phyloP scores from a whole-genome alignment of 78 protist genomes.

The Protostelium mycophagum region DNA sequence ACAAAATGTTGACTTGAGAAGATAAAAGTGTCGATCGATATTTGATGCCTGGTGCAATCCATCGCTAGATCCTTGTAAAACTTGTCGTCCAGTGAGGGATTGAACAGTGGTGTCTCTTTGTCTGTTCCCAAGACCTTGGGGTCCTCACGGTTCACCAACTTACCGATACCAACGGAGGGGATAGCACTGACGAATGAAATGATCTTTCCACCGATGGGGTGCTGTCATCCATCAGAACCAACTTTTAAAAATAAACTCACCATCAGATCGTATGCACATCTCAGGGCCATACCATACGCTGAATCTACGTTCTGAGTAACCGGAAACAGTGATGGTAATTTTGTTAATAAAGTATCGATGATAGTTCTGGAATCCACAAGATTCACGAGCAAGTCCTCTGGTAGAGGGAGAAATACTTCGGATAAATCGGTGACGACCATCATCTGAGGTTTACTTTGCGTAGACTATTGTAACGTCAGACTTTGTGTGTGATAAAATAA shows the following conservation, averaged over 20 bases:
- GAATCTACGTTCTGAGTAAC: conserved; percentile 46
- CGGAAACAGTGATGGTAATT: conserved; percentile 27
- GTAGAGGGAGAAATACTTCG: conserved; percentile 39
- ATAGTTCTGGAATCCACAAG: conserved; percentile 24
- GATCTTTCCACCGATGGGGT: conserved; percentile 58
- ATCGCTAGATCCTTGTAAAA: conserved; percentile 67
- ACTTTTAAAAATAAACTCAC: conserved; percentile 7
- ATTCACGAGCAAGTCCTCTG: conserved; percentile 52
- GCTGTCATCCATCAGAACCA: conserved; percentile 3
- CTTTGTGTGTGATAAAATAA: neutral
- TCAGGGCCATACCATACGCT: conserved; percentile 48
- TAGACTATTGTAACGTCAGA: conserved; percentile 6
- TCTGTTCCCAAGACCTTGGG: conserved; percentile 39
- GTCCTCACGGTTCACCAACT: conserved; percentile 35
- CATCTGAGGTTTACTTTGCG: conserved; percentile 48
- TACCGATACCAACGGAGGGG: conserved; percentile 56
- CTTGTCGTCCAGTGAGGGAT: conserved; percentile 26
- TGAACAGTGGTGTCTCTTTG: conserved; percentile 36
- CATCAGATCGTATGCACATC: conserved; percentile 33
- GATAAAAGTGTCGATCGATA: conserved; percentile 54
- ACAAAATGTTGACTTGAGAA: conserved; percentile 17
- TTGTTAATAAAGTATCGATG: conserved; percentile 18
- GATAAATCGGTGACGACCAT: conserved; percentile 58
- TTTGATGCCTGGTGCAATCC: conserved; percentile 30
- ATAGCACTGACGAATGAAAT: conserved; percentile 35